Evolutionary conservation across 2,329 filamentous ascomycete species (phyloP).

Genomic region (Penicillium paneum): DNA sequence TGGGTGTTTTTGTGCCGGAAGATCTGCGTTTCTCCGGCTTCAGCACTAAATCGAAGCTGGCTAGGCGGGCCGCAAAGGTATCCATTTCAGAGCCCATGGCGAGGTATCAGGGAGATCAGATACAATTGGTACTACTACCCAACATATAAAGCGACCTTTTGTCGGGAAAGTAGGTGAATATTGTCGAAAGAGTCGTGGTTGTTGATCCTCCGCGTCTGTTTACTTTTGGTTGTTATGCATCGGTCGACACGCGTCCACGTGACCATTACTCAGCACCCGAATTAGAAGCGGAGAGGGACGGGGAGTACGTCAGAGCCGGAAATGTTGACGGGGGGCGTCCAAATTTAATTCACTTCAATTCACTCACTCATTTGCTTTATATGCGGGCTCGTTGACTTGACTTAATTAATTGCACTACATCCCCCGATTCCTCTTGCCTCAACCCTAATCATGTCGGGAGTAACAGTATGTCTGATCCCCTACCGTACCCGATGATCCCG

Average conservation of each 20-base stretch:
- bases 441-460: slow-evolving; percentile 30
- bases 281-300: not conserved
- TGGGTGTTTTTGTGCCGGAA: slow-evolving; percentile 61
- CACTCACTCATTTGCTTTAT: slow-evolving; percentile 15
- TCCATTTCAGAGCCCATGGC: slow-evolving; percentile 46
- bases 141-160: not conserved
- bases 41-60: slow-evolving; percentile 69
- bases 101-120: not conserved
- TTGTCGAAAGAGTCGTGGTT: slow-evolving; percentile 3
- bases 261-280: slow-evolving; percentile 13
- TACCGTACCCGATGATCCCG: slow-evolving; percentile 10
- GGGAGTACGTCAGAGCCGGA: slow-evolving; percentile 12
- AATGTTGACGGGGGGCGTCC: slow-evolving; percentile 1
- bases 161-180: not conserved
- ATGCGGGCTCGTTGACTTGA: slow-evolving; percentile 24
- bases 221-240: slow-evolving; percentile 15
- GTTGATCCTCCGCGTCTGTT: slow-evolving; percentile 16
- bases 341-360: slow-evolving; percentile 7
- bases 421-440: slow-evolving; percentile 22
- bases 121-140: not conserved
- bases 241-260: slow-evolving; percentile 18
- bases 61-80: slow-evolving; percentile 72
- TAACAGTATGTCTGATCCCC: slow-evolving; percentile 27
- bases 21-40: slow-evolving; percentile 64
- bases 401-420: slow-evolving; percentile 22